Evolutionary conservation across 768 basidiomycete species (phyloP).

Genomic region (Russula sp.): DNA sequence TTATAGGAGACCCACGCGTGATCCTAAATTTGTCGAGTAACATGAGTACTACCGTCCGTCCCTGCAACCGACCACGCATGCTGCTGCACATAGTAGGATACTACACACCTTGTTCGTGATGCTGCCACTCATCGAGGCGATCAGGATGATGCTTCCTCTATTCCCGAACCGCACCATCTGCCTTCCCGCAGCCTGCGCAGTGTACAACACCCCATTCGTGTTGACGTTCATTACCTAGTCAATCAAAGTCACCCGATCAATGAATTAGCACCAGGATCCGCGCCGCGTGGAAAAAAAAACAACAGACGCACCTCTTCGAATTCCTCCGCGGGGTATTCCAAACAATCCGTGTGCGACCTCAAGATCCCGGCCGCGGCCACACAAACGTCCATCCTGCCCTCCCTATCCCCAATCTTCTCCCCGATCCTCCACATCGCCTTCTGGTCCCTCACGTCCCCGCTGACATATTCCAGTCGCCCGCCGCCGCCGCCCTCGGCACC

Average conservation of each 20-base stretch:
- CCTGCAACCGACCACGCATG: neutral
- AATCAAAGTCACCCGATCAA: neutral
- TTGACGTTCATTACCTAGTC: slow-evolving; percentile 60
- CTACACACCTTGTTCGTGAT: slow-evolving; percentile 59
- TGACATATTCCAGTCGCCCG: slow-evolving; percentile 51
- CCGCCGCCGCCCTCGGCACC: slow-evolving; percentile 15
- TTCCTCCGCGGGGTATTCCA: slow-evolving; percentile 58
- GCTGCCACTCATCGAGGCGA: slow-evolving; percentile 40
- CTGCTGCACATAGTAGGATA: neutral
- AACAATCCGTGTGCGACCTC: slow-evolving; percentile 51
- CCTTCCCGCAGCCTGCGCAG: slow-evolving; percentile 35
- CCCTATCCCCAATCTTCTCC: slow-evolving; percentile 55
- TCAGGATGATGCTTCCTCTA: slow-evolving; percentile 38
- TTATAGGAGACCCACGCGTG: slow-evolving; percentile 76
- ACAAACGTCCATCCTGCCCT: slow-evolving; percentile 68
- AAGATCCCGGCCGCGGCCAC: slow-evolving; percentile 75
- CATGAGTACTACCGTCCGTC: neutral
- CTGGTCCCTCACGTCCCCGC: slow-evolving; percentile 63
- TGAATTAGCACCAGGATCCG: neutral
- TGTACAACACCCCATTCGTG: slow-evolving; percentile 38
- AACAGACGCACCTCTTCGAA: slow-evolving; percentile 54
- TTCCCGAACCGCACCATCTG: slow-evolving; percentile 34
- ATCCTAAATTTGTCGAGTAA: slow-evolving; percentile 37
- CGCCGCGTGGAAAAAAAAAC: neutral
- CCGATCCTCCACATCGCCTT: slow-evolving; percentile 48